A percentile compares a stretch with the other conserved stretches of the same genome.
phyloP scores from a whole-genome alignment of 2,329 filamentous ascomycete species.

The Apiospora rasikravindrae region DNA sequence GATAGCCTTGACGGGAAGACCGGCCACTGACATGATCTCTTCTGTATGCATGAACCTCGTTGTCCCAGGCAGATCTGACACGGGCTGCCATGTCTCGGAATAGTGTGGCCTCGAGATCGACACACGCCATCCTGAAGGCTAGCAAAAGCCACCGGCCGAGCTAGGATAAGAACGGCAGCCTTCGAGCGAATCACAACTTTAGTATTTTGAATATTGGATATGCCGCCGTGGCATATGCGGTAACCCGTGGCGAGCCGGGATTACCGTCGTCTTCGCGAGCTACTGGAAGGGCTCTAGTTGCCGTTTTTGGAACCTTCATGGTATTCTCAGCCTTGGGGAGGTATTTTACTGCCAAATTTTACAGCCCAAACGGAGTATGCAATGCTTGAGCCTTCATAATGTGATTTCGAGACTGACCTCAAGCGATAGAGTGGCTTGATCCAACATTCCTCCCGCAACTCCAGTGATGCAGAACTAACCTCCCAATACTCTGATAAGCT shows the following conservation, averaged over 20 bases:
- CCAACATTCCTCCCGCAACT: background rate
- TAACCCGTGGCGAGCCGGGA: background rate
- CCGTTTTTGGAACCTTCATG: background rate
- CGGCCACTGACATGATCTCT: background rate
- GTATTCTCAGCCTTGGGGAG: background rate
- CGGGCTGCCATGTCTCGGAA: constrained; percentile 4
- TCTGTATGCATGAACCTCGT: background rate
- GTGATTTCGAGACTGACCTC: background rate
- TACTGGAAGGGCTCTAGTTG: background rate
- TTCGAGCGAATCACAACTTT: background rate
- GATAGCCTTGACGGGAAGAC: background rate
- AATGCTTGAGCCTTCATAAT: background rate
- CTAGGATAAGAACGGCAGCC: background rate
- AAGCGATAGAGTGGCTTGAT: background rate
- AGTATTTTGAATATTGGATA: background rate
- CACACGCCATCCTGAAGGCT: background rate
- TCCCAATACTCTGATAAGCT: background rate
- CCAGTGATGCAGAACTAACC: background rate
- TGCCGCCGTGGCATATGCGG: background rate
- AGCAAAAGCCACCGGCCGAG: background rate
- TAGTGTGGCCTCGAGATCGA: background rate
- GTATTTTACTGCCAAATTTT: background rate
- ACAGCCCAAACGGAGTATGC: background rate
- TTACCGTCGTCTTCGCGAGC: background rate
- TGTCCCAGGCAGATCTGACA: background rate